These are phyloP conservation scores for Geotrichum carabidarum DNA, from an alignment of 1,139 yeast genomes.

Conservation along the genomic window DNA sequence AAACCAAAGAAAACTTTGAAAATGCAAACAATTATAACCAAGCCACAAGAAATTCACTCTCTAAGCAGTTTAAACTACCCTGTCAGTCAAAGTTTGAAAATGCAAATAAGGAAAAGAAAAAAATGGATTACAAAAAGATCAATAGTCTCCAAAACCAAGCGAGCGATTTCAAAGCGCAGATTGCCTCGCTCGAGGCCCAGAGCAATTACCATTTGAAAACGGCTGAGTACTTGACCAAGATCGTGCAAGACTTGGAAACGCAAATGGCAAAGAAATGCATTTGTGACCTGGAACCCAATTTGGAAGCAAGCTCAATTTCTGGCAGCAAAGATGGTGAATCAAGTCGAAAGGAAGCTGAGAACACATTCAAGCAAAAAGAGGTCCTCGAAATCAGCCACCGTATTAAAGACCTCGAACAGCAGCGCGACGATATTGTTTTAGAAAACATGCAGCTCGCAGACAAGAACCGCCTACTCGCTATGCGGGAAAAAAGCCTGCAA, in stretches of 20 bases:
- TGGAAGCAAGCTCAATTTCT: too few relatives aligned
- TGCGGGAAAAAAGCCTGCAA: constrained; percentile 2
- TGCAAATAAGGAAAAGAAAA: background rate
- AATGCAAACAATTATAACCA: background rate
- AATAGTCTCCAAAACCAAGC: background rate
- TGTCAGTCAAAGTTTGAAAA: background rate
- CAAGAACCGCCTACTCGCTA: background rate
- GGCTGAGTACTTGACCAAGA: too few relatives aligned
- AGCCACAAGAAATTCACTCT: background rate
- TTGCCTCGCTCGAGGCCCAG: background rate
- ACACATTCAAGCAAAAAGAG: background rate
- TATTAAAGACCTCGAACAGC: background rate
- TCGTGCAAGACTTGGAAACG: too few relatives aligned
- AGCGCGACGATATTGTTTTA: background rate
- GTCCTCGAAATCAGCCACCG: background rate
- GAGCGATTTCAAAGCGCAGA: background rate
- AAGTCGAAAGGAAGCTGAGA: background rate
- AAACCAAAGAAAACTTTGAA: background rate
- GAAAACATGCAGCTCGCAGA: constrained; percentile 4
- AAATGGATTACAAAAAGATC: constrained; percentile 1
- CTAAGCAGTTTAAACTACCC: background rate
- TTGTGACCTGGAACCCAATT: too few relatives aligned
- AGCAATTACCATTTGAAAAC: too few relatives aligned
- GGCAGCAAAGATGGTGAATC: too few relatives aligned
- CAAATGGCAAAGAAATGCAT: too few relatives aligned